These are phyloP conservation scores for Cryptococcus sp. DNA, from an alignment of 1,284 basidiomycete genomes.

Conservation along the genomic window DNA sequence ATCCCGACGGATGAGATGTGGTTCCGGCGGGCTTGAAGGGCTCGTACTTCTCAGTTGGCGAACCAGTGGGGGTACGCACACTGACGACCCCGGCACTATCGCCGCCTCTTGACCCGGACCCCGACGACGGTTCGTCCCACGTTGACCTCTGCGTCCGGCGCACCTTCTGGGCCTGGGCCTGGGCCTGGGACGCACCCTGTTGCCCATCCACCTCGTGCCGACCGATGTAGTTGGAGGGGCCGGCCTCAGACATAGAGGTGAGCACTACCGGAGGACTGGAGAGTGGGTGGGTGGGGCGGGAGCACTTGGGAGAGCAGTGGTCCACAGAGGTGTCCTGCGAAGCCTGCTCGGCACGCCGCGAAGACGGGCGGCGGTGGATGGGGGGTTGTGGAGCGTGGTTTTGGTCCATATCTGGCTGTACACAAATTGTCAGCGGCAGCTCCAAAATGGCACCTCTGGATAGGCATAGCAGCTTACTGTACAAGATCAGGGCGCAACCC, in stretches of 20 bases:
- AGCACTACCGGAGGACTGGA: conserved; percentile 15
- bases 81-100: background rate
- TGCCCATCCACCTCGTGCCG: too few species aligned
- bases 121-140: background rate
- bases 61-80: background rate
- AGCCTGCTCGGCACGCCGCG: conserved; percentile 12
- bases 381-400: conserved; percentile 22
- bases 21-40: background rate
- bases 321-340: conserved; percentile 7
- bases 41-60: background rate
- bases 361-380: conserved; percentile 14
- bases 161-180: too few species aligned
- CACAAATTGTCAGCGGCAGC: too few species aligned
- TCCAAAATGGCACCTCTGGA: too few species aligned
- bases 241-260: conserved; percentile 3
- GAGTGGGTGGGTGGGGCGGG: conserved; percentile 8
- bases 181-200: too few species aligned
- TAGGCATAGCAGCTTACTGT: too few species aligned
- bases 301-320: conserved; percentile 3
- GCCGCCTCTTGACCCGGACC: background rate
- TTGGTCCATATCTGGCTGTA: conserved; percentile 17
- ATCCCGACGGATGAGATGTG: background rate
- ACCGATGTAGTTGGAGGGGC: too few species aligned
- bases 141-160: background rate
- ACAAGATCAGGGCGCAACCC: too few species aligned